Base-by-base conservation (phyloP, 1,284 basidiomycete species). In the Pulchroboletus neoregius region DNA sequence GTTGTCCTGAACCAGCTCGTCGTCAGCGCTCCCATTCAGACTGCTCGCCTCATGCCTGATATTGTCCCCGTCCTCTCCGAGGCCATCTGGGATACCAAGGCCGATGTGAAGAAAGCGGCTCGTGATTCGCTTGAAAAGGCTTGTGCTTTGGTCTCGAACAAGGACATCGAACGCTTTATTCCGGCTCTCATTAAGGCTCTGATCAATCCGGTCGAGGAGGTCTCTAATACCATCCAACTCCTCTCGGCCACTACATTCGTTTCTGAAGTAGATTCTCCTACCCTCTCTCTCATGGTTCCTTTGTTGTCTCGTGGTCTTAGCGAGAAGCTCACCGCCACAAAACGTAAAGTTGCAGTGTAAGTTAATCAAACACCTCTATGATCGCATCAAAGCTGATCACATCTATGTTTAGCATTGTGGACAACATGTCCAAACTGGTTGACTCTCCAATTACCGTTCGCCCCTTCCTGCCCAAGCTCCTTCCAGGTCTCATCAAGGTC, bases 221-320 rank as follows among this genome's bases (percentile, higher is more conserved):
- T 98, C 55, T 89, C 94, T 64, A 91, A 88, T 67, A 97, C 94
- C 63, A 92, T 99, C 65, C 80, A 82, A 66, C 88, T 97, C 72
- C 93, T 99, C 71, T 94, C 94, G 70, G 87, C 96, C 51, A 99
- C 96, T 73, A 99, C 96, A 70, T 99, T 99, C 86, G 96, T 99
- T 85, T 93, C 94, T 54, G 96, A 99, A 80, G 96, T 99, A 74
- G 96, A 99, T 70, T 94, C 95, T 54, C 85, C 96, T 53, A 99
- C 96, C 57, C 88, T 99, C 61, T 97, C 96, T 58, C 87, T 99
- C 60, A 98, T 99, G 92, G 95, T 95, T 51, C 96, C 95, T 62
- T 87, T 99, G 37, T 80, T 99, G 53, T 83, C 90, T 54, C 93
- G 96, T 80, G 96, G 96, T 84, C 82, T 98, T 57, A 80, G 72